Base-by-base conservation (phyloP, 169 alveolate species). In the Plasmodium sp. region DNA sequence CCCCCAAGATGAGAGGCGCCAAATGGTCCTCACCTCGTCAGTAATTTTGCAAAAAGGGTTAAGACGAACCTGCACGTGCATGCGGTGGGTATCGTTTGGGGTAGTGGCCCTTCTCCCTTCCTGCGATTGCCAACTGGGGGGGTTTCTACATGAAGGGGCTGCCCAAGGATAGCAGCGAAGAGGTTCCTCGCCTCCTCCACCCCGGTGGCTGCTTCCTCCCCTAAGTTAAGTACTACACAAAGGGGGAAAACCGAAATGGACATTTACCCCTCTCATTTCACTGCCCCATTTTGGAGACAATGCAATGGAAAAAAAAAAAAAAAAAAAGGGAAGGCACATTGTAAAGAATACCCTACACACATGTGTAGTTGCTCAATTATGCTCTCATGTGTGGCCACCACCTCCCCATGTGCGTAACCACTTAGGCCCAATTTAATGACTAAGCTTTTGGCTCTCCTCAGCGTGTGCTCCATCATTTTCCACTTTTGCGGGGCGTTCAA, bases 361-460 rank as follows among this genome's bases (percentile, higher is more conserved):
- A 51, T 51, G 62, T 51, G 62, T 16, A 51, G 62, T 14, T 51
- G 22, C 5, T 3, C 33, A 67, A 31, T 3, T 67, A 67, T 67
- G 77, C 36, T 6, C 14, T 67, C 7, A 18, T 16, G 39, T 67
- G 77, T 67, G 77, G 1, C 14, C 0, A 7, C 43, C 77, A 4
- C 5, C 7, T 18, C 77, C n/a, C 6, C 77, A 67, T 45, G 51
- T 39, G 48, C 9, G 62, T 75, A 75, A 45, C 56, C n/a, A 34
- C 33, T 14, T 58, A 33, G 43, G 7, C 56, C 77, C 80, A n/a
- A 7, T 51, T 86, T 86, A 86, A 86, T 86, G 93, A 56, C 43
- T 86, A 86, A 86, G 14, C 39, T 77, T 51, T 12, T 5, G 18
- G 41, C 2, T 54, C 27, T 86, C 33, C 3, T 86, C 62, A 75